Evolutionary conservation across 2,329 filamentous ascomycete species (phyloP), one percentile per base, ranked within the genome.

Genomic region (Dryadomyces quercus-mongolicae): DNA sequence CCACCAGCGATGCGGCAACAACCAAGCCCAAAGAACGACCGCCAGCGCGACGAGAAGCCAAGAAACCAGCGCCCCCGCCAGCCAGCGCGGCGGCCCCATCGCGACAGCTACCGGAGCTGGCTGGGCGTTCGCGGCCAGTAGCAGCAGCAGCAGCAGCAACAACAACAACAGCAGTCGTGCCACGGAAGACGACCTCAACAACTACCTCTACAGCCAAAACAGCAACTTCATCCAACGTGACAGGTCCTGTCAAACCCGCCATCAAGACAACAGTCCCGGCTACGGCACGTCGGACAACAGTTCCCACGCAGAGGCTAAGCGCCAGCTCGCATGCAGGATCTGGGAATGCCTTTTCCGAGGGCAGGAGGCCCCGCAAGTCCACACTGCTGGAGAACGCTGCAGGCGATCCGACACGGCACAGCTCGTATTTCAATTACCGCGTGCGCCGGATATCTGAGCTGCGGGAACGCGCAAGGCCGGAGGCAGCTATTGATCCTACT

Each of bases 401-500:
- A 55, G 62, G 62, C 15, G 71, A 80, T 61, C 60, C 70, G 9
- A 67, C 60, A 2, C 75, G 68, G 56, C 63, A 1, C 68, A 70
- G 0, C 74, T 69, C 48, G 56, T 70, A 10, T 74, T 78, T 45
- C 62, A 71, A 63, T 5, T 60, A 66, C 56, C 70, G 67, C 10
- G 57, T 67, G 9, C 60, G 62, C 25, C 70, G 74, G 38, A 63
- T 72, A 20, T 68, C 73, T 2, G 66, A 74, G 55, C 66, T 75
- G 36, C 63, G 64, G 44, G 67, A 65, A 6, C 71, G 74, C 31
- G 70, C 73, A 20, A 70, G 67, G 53, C 71, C 71, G 47, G 76
- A 79, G 34, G 57, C 57, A 2, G 67, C 72, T 2, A 62, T 69
- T 2, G 66, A 70, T 54, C 57, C 69, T 40, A 66, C 66, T 4